Base-by-base conservation (phyloP, 371 early-diverging fungal genomes). In the Parasitella parasitica region DNA sequence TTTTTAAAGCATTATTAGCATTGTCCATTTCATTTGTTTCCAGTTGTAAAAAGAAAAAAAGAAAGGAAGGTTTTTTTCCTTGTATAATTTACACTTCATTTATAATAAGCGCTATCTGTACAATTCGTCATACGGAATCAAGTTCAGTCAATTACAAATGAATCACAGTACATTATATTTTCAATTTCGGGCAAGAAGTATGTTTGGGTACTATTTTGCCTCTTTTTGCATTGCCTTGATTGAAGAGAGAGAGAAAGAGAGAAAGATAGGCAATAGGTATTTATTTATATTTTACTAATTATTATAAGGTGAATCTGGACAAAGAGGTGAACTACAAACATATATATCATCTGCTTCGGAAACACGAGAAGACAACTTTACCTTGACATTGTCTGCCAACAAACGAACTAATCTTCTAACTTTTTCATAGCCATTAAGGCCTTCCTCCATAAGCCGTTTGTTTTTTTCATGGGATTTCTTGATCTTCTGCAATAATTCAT, bases 401-500 rank as follows among this genome's bases (percentile, higher is more conserved):
- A 58, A 48, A 53, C 28, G 0, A 0, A 58, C 49, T 26, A 64
- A 58, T 58, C 11, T 57, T 43, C 13, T 36, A 28, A 64, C 32
- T 11, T 60, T 39, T 9, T 58, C 16, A 54, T 58, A 13, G 12
- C 64, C 54, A 43, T 58, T 0, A 48, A 63, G 58, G 12, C 53
- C 24, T 46, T 57, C 28, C 36, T 63, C 59, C 0, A 58, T 58
- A 27, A 38, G 1, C 16, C 35, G 39, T 52, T 52, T 63, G 27
- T 51, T 63, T 57, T 57, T 57, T 53, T 63, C 63, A 49, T 56
- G 63, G 57, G 37, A 30, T 26, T 16, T 4, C 53, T 63, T 57
- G 51, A 57, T 64, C 46, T 57, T 54, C 32, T 64, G 58, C 54
- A 64, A 64, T 64, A 54, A 1, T 58, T 35, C 49, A 48, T 64